Percentiles rank a stretch among this genome's conserved stretches.
Evolutionary conservation across 2,329 filamentous ascomycete species (phyloP).

Genomic region (Alternaria metachromatica): DNA sequence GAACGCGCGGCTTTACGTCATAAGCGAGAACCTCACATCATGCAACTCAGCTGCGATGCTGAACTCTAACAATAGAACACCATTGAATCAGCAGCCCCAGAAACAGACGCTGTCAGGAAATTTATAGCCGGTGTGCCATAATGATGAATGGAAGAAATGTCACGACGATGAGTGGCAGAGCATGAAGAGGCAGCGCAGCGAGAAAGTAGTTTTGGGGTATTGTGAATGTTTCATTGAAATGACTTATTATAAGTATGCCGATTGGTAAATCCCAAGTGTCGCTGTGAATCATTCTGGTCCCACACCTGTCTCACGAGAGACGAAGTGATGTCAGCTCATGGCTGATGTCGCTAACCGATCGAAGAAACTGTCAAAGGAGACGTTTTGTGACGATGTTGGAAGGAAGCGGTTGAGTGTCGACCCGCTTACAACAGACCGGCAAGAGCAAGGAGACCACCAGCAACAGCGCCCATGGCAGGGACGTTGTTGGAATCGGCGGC

Average conservation of each 20-base stretch:
- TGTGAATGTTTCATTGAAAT: conserved; percentile 9
- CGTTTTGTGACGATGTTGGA: conserved; percentile 5
- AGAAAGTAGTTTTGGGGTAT: neutral
- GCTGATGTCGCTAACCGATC: conserved; percentile 9
- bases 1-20: conserved; percentile 10
- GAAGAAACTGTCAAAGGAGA: conserved; percentile 8
- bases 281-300: conserved; percentile 4
- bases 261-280: neutral
- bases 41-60: neutral
- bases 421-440: conserved; percentile 43
- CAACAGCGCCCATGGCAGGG: conserved; percentile 41
- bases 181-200: neutral
- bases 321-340: conserved; percentile 15
- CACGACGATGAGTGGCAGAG: neutral
- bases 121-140: too few species aligned
- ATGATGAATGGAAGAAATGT: neutral
- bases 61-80: neutral
- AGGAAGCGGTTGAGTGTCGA: neutral
- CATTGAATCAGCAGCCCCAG: too few species aligned
- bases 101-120: neutral
- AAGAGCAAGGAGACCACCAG: conserved; percentile 38
- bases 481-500: conserved; percentile 33
- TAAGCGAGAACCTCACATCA: neutral
- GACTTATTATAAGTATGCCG: conserved; percentile 9
- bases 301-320: conserved; percentile 17